Conservation (phyloP, 371 early-diverging fungal species). For the Mucor indicus region DNA sequence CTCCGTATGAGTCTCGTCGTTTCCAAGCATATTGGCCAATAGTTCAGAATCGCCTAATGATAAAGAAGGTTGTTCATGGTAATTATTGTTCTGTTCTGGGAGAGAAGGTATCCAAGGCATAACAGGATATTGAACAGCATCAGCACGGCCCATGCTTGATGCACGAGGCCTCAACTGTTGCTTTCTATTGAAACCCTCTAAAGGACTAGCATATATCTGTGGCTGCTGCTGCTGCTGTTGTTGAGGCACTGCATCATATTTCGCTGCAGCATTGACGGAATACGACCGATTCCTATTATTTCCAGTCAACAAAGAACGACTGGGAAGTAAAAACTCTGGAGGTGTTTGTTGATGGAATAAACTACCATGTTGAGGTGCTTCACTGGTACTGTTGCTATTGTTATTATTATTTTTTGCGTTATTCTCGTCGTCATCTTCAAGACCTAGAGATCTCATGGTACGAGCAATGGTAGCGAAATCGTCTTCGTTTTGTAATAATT, state of each 20-base stretch:
- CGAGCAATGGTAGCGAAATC: conserved; percentile 64
- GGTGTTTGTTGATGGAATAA: conserved; percentile 20
- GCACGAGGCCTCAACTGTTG: not conserved
- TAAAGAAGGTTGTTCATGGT: conserved; percentile 13
- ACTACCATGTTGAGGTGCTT: conserved; percentile 16
- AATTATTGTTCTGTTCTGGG: not conserved
- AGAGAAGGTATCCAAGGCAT: no score
- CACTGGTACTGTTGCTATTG: no score
- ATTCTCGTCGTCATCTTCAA: conserved; percentile 58
- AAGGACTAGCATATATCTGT: no score
- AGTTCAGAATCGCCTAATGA: conserved; percentile 48
- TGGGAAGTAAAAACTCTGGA: conserved; percentile 18
- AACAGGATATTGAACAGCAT: no score
- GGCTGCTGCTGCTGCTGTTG: not conserved
- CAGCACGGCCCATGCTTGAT: no score
- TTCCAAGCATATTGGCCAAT: conserved; percentile 35
- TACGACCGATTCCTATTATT: conserved; percentile 53
- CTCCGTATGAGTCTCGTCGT: not conserved
- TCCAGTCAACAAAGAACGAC: conserved; percentile 2
- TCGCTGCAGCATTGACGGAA: conserved; percentile 63
- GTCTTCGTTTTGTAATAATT: conserved; percentile 54
- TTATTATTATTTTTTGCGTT: no score
- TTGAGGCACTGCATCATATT: no score
- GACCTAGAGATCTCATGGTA: conserved; percentile 72
- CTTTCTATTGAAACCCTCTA: conserved; percentile 43